A percentile compares a stretch with the other conserved stretches of the same genome.
phyloP scores from a whole-genome alignment of 306 rosid genomes.

The Ochetophila trinervis region DNA sequence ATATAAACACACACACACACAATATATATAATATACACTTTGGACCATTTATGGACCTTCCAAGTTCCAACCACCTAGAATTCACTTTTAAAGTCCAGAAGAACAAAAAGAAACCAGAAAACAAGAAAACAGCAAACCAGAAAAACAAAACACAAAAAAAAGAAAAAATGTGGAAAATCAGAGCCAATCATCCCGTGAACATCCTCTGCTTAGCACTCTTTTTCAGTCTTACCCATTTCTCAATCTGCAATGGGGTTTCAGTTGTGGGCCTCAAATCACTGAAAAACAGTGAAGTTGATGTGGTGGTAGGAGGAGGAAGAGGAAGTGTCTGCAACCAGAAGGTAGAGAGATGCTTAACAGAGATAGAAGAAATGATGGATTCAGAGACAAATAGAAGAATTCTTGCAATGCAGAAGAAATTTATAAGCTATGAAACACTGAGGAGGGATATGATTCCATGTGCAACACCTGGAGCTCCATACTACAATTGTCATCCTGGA shows the following conservation, averaged over 20 bases:
- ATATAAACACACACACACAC: too few relatives aligned
- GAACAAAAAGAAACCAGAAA: not conserved
- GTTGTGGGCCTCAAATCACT: slow-evolving; percentile 51
- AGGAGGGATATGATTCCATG: slow-evolving; percentile 86
- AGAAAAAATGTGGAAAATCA: slow-evolving; percentile 43
- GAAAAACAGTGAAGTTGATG: slow-evolving; percentile 36
- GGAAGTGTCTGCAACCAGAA: slow-evolving; percentile 49
- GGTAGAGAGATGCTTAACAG: slow-evolving; percentile 54
- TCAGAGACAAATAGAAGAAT: slow-evolving; percentile 72
- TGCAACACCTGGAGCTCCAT: slow-evolving; percentile 73
- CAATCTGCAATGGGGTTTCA: slow-evolving; percentile 39
- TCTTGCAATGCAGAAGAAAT: slow-evolving; percentile 68
- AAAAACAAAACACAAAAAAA: slow-evolving; percentile 20
- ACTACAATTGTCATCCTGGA: slow-evolving; percentile 72
- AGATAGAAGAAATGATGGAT: slow-evolving; percentile 43
- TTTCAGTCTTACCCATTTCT: slow-evolving; percentile 41
- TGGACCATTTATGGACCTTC: slow-evolving; percentile 33
- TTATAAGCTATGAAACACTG: slow-evolving; percentile 83
- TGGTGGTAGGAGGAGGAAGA: slow-evolving; percentile 20
- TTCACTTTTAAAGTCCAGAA: slow-evolving; percentile 25
- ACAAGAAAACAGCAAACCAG: not conserved
- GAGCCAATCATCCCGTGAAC: slow-evolving; percentile 30
- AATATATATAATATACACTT: not conserved
- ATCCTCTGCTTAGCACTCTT: slow-evolving; percentile 35
- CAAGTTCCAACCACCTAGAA: slow-evolving; percentile 41